Percentiles rank a stretch among this genome's conserved stretches.
Evolutionary conservation across 2,329 filamentous ascomycete genomes (phyloP).

Genomic region (Trichoderma atroviride): DNA sequence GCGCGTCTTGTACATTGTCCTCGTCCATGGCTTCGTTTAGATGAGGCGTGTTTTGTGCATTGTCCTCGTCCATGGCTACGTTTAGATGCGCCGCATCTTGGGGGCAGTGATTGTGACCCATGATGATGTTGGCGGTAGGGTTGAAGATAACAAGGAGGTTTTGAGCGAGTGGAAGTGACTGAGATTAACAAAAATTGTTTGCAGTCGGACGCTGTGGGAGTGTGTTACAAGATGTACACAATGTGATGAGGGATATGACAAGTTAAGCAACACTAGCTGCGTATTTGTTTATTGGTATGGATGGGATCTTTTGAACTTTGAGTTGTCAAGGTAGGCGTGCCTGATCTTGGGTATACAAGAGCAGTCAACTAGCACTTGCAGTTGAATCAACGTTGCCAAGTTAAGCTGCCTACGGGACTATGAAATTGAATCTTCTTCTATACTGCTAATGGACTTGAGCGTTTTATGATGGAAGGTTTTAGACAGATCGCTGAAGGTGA

Average conservation of each 20-base stretch:
- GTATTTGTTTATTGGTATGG: not conserved
- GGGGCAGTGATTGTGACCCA: too few relatives aligned
- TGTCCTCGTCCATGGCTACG: not conserved
- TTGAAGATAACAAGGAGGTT: not conserved
- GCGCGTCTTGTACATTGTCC: too few relatives aligned
- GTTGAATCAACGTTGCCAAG: not conserved
- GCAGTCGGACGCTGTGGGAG: not conserved
- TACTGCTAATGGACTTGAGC: too few relatives aligned
- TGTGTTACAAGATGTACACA: not conserved
- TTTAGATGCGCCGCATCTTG: not conserved
- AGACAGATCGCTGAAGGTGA: too few relatives aligned
- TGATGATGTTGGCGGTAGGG: too few relatives aligned
- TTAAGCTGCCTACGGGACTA: not conserved
- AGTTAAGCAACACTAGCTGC: not conserved
- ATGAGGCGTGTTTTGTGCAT: not conserved
- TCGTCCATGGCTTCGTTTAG: not conserved
- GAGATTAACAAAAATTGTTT: not conserved
- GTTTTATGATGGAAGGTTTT: too few relatives aligned
- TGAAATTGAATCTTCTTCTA: not conserved
- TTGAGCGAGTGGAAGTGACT: not conserved
- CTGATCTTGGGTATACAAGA: not conserved
- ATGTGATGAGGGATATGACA: not conserved
- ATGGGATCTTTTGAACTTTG: not conserved
- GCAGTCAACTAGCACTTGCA: not conserved
- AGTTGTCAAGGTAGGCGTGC: not conserved